These are phyloP conservation scores for Plasmodium reichenowi DNA, from an alignment of 169 alveolate species.

Conservation along the genomic window DNA sequence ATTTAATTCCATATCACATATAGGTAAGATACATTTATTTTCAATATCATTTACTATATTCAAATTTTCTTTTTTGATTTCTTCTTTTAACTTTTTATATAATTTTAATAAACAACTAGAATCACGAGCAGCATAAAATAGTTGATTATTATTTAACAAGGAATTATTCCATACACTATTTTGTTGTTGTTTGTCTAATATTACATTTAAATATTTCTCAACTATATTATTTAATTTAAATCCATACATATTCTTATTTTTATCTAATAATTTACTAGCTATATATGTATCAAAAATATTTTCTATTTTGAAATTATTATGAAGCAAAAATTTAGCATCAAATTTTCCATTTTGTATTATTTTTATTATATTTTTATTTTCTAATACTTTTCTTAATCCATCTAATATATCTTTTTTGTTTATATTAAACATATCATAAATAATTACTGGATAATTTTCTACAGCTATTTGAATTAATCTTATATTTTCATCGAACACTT, in stretches of 20 bases:
- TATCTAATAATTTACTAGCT: constrained; percentile 86
- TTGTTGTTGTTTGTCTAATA: constrained; percentile 89
- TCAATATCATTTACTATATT: constrained; percentile 85
- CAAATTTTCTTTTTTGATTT: constrained; percentile 80
- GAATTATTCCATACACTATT: constrained; percentile 86
- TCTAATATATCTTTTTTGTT: constrained; percentile 58
- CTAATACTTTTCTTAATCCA: constrained; percentile 78
- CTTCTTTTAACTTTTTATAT: constrained; percentile 81
- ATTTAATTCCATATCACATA: constrained; percentile 89
- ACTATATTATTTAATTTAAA: constrained; percentile 85
- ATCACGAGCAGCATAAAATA: constrained; percentile 89
- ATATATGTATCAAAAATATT: constrained; percentile 88
- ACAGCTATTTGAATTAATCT: constrained; percentile 84
- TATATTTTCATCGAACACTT: constrained; percentile 80
- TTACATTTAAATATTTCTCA: constrained; percentile 84
- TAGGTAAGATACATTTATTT: constrained; percentile 86
- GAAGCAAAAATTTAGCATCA: constrained; percentile 84
- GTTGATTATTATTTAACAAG: constrained; percentile 84
- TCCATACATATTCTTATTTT: constrained; percentile 83
- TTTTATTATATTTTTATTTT: constrained; percentile 76
- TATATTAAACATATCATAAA: constrained; percentile 82
- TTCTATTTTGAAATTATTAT: constrained; percentile 69
- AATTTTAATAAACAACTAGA: constrained; percentile 88
- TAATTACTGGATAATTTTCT: constrained; percentile 83
- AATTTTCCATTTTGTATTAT: constrained; percentile 90